Evolutionary conservation across 2,329 filamentous ascomycete genomes (phyloP).

Genomic region (Colletotrichum liriopes): DNA sequence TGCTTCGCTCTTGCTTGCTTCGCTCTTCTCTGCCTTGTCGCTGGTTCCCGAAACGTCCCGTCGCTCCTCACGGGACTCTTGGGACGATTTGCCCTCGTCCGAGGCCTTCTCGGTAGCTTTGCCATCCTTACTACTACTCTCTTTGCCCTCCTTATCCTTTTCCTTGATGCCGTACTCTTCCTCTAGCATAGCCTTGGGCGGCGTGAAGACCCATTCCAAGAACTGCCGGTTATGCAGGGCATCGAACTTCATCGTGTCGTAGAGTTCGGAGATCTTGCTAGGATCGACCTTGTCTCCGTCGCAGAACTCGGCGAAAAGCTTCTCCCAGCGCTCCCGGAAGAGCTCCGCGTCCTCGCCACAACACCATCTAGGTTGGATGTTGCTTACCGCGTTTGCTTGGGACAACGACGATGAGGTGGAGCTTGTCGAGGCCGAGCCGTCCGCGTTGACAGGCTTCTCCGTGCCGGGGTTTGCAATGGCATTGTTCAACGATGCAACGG

Average conservation of each 20-base stretch:
- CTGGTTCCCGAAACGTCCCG: conserved; percentile 52
- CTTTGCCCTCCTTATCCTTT: conserved; percentile 47
- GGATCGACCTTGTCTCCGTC: conserved; percentile 98
- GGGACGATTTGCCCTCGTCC: conserved; percentile 57
- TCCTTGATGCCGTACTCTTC: conserved; percentile 72
- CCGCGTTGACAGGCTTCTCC: conserved; percentile 60
- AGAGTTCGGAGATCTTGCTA: conserved; percentile 97
- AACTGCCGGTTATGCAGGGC: conserved; percentile 97
- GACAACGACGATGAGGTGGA: conserved; percentile 68
- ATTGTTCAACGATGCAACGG: conserved; percentile 74
- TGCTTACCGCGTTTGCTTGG: conserved; percentile 74
- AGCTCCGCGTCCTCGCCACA: conserved; percentile 95
- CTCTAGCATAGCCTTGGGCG: conserved; percentile 82
- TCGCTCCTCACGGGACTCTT: conserved; percentile 55
- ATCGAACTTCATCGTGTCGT: conserved; percentile 99
- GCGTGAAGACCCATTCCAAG: conserved; percentile 97
- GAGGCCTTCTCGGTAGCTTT: conserved; percentile 56
- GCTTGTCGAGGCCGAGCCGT: conserved; percentile 54
- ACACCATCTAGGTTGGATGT: conserved; percentile 94
- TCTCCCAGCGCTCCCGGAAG: conserved; percentile 98
- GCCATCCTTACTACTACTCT: conserved; percentile 50
- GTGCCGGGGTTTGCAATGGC: conserved; percentile 67
- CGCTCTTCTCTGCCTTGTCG: conserved; percentile 60
- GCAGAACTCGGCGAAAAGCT: conserved; percentile 95
- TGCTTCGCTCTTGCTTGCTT: conserved; percentile 52